A percentile compares a stretch with the other conserved stretches of the same genome.
Conservation (phyloP, 1,139 yeast species). For the Kurtzmaniella quercitrusa region DNA sequence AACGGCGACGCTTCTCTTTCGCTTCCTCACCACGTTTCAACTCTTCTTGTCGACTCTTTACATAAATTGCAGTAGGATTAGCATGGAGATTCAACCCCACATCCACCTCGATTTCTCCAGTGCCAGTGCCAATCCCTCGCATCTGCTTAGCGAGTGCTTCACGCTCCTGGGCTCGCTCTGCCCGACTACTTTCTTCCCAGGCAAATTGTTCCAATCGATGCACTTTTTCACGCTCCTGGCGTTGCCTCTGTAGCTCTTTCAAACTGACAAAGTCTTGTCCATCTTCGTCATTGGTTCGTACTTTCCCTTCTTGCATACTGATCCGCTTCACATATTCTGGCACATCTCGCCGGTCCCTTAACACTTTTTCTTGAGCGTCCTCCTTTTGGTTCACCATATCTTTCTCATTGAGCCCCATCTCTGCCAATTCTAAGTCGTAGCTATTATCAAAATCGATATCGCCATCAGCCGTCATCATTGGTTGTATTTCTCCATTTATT, state of each 20-base stretch:
- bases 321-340: slow-evolving; percentile 47
- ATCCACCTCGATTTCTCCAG: slow-evolving; percentile 25
- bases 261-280: slow-evolving; percentile 51
- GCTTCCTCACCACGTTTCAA: slow-evolving; percentile 23
- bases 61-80: slow-evolving; percentile 55
- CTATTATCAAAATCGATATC: slow-evolving; percentile 45
- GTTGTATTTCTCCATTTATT: slow-evolving; percentile 7
- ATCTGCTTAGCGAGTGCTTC: slow-evolving; percentile 13
- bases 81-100: slow-evolving; percentile 47
- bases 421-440: slow-evolving; percentile 45
- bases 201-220: slow-evolving; percentile 50
- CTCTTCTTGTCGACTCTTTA: slow-evolving; percentile 38
- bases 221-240: slow-evolving; percentile 29
- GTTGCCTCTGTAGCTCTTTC: slow-evolving; percentile 43
- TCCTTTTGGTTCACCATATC: slow-evolving; percentile 29
- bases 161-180: slow-evolving; percentile 13
- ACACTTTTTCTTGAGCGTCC: slow-evolving; percentile 31
- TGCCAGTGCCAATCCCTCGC: slow-evolving; percentile 7
- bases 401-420: slow-evolving; percentile 34
- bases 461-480: slow-evolving; percentile 12
- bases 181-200: slow-evolving; percentile 35
- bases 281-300: slow-evolving; percentile 32
- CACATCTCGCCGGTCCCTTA: slow-evolving; percentile 50
- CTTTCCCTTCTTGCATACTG: slow-evolving; percentile 21
- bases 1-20: slow-evolving; percentile 22